phyloP scores from a whole-genome alignment of 1,284 basidiomycete species.

The Austroboletus niveus region DNA sequence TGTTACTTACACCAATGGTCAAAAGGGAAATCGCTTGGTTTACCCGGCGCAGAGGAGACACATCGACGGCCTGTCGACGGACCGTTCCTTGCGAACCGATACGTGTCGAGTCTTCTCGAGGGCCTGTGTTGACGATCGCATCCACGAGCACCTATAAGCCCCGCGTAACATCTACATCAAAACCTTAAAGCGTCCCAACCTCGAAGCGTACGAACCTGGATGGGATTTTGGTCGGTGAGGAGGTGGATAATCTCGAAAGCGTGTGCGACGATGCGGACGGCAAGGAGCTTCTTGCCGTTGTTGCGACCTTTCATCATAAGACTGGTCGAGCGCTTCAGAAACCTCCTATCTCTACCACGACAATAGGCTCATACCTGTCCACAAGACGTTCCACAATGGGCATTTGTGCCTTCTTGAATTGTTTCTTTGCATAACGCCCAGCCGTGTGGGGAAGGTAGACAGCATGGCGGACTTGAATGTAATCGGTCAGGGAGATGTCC shows the following conservation, averaged over 20 bases:
- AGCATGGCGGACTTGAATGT: constrained; percentile 98
- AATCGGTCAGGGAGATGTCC: constrained; percentile 98
- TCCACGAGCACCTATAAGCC: constrained; percentile 81
- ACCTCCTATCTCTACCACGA: background rate
- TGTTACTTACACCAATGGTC: constrained; percentile 82
- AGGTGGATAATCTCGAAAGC: constrained; percentile 99
- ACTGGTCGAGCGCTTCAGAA: constrained; percentile 40
- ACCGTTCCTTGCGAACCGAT: constrained; percentile 99
- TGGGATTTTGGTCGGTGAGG: constrained; percentile 99
- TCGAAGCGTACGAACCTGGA: constrained; percentile 68
- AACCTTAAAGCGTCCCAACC: background rate
- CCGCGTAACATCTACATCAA: background rate
- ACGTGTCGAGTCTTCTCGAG: constrained; percentile 99
- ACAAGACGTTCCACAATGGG: constrained; percentile 99
- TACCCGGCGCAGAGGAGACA: constrained; percentile 96
- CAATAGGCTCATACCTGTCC: constrained; percentile 72
- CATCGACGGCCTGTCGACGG: constrained; percentile 99
- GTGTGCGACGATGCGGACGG: constrained; percentile 99
- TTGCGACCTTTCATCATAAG: constrained; percentile 99
- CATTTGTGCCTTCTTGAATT: constrained; percentile 99
- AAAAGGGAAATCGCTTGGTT: constrained; percentile 97
- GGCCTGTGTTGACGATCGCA: constrained; percentile 99
- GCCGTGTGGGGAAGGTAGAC: constrained; percentile 99
- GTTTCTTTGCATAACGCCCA: constrained; percentile 99
- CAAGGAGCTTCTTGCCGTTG: constrained; percentile 99